Evolutionary conservation across 1,284 basidiomycete genomes (phyloP).

Genomic region (Ustilago nuda): DNA sequence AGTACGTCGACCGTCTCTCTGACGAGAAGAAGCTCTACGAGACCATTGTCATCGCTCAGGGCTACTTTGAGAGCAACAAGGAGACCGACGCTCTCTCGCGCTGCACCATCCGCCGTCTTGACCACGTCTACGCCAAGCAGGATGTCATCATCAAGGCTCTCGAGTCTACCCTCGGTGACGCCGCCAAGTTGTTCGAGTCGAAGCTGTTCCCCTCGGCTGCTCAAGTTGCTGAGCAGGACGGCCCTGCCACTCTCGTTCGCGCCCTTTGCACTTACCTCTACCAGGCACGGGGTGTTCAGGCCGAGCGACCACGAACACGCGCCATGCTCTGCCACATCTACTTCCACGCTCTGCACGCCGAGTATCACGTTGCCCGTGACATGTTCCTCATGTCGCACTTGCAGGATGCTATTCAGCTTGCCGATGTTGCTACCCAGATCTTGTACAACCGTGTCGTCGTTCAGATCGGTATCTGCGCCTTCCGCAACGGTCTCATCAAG

Average conservation of each 20-base stretch:
- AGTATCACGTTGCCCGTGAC: conserved; percentile 96
- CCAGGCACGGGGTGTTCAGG: conserved; percentile 80
- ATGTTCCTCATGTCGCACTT: conserved; percentile 99
- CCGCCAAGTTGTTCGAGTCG: conserved; percentile 65
- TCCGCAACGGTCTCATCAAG: conserved; percentile 92
- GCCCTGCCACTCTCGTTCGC: conserved; percentile 81
- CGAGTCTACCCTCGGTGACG: conserved; percentile 73
- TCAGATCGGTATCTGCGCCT: conserved; percentile 95
- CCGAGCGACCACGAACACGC: conserved; percentile 86
- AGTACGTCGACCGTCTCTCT: conserved; percentile 87
- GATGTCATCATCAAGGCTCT: conserved; percentile 92
- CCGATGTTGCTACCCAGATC: conserved; percentile 97
- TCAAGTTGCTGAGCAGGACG: conserved; percentile 55
- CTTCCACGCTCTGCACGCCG: conserved; percentile 89
- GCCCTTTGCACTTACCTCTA: conserved; percentile 92
- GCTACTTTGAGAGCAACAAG: conserved; percentile 75
- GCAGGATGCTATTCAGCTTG: conserved; percentile 93
- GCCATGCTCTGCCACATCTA: conserved; percentile 98
- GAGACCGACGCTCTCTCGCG: conserved; percentile 71
- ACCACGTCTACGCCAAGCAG: conserved; percentile 97
- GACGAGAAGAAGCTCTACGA: conserved; percentile 95
- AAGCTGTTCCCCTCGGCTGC: conserved; percentile 59
- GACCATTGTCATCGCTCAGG: conserved; percentile 90
- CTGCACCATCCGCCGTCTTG: conserved; percentile 92
- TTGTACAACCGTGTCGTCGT: conserved; percentile 97